These are phyloP conservation scores for Onygena corvina DNA, from an alignment of 2,329 filamentous ascomycete species.

Conservation along the genomic window DNA sequence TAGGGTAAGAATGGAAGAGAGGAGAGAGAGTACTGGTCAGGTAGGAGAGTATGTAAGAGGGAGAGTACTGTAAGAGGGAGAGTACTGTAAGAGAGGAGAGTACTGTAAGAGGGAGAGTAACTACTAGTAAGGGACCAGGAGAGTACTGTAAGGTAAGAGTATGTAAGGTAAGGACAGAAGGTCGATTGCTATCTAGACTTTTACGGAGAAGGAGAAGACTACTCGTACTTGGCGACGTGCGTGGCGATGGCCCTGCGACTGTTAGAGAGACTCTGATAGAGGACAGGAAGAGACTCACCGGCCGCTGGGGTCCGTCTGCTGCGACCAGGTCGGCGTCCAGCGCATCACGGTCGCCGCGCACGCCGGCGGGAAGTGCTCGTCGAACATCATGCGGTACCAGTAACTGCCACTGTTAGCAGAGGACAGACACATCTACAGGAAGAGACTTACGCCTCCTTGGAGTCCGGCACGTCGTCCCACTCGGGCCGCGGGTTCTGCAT, in stretches of 20 bases:
- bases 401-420: slow-evolving; percentile 45
- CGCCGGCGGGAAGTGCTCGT: slow-evolving; percentile 89
- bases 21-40: too few species aligned
- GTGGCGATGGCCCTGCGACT: slow-evolving; percentile 56
- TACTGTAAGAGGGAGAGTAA: too few species aligned
- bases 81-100: too few species aligned
- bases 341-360: slow-evolving; percentile 89
- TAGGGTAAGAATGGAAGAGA: too few species aligned
- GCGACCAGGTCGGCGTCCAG: slow-evolving; percentile 95
- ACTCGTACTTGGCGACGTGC: slow-evolving; percentile 62
- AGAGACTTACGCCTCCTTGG: slow-evolving; percentile 73
- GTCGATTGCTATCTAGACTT: too few species aligned
- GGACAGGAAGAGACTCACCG: slow-evolving; percentile 42
- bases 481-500: slow-evolving; percentile 96
- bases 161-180: too few species aligned
- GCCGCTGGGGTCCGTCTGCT: slow-evolving; percentile 91
- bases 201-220: neutral
- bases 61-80: too few species aligned
- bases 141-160: too few species aligned
- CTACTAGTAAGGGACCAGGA: too few species aligned
- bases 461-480: slow-evolving; percentile 87
- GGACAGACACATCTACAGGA: too few species aligned
- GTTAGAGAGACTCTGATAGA: slow-evolving; percentile 3
- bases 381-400: slow-evolving; percentile 98
- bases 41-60: too few species aligned